A percentile compares a stretch with the other conserved stretches of the same genome.
These are phyloP conservation scores for Fraxinus latifolia DNA, from an alignment of 305 asterid species.

Conservation along the genomic window DNA sequence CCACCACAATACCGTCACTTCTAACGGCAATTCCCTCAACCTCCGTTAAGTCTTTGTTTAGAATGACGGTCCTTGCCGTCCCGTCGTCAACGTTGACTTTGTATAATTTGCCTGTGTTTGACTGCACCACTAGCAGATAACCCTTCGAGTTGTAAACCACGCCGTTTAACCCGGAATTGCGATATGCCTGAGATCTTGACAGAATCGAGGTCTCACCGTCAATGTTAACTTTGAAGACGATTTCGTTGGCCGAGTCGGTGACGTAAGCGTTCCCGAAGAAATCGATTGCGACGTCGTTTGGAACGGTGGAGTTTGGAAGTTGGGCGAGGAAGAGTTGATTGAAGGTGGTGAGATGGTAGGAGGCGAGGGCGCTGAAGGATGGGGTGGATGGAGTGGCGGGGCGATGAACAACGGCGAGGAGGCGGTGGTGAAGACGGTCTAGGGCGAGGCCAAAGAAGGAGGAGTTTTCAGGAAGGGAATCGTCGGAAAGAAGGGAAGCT, in stretches of 20 bases:
- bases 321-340: conserved; percentile 49
- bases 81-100: conserved; percentile 66
- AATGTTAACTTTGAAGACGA: conserved; percentile 56
- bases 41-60: conserved; percentile 52
- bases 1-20: conserved; percentile 65
- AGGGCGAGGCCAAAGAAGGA: conserved; percentile 54
- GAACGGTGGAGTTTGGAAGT: conserved; percentile 37
- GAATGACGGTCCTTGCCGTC: conserved; percentile 42
- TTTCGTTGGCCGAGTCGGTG: conserved; percentile 60
- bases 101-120: conserved; percentile 62
- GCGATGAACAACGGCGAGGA: conserved; percentile 64
- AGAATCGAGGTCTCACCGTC: conserved; percentile 54
- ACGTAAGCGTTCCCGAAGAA: conserved; percentile 70
- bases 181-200: conserved; percentile 41
- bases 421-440: conserved; percentile 59
- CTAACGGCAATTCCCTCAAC: conserved; percentile 62
- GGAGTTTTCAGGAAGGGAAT: conserved; percentile 47
- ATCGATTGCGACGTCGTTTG: conserved; percentile 66
- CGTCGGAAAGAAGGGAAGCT: conserved; percentile 52
- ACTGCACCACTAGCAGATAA: conserved; percentile 60
- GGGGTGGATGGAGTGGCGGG: conserved; percentile 28
- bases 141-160: conserved; percentile 59
- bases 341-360: conserved; percentile 52
- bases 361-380: conserved; percentile 50
- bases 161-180: conserved; percentile 60